A percentile compares a stretch with the other conserved stretches of the same genome.
Evolutionary conservation across 352 stramenopile species (phyloP).

Genomic region (Peronospora destructor): DNA sequence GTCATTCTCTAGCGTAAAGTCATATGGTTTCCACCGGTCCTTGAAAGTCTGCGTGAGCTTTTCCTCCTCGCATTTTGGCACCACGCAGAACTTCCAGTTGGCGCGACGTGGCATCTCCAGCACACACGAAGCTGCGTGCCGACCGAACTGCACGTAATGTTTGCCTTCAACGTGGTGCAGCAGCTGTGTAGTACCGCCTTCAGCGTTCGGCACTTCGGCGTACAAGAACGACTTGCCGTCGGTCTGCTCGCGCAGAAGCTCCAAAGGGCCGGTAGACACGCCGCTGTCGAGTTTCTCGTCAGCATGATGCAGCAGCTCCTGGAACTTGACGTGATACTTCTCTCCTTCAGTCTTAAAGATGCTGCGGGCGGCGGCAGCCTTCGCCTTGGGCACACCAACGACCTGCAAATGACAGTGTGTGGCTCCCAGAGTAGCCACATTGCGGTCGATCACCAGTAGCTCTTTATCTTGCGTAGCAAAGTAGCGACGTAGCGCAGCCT

Average conservation of each 20-base stretch:
- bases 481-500: slow-evolving; percentile 45
- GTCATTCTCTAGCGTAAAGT: slow-evolving; percentile 55
- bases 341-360: slow-evolving; percentile 62
- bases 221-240: slow-evolving; percentile 58
- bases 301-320: slow-evolving; percentile 27
- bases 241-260: slow-evolving; percentile 35
- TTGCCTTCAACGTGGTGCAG: slow-evolving; percentile 65
- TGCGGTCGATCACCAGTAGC: slow-evolving; percentile 72
- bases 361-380: slow-evolving; percentile 29
- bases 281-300: slow-evolving; percentile 10
- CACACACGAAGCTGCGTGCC: slow-evolving; percentile 51
- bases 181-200: slow-evolving; percentile 34
- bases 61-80: slow-evolving; percentile 64
- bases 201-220: slow-evolving; percentile 45
- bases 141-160: slow-evolving; percentile 82
- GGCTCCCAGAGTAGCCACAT: slow-evolving; percentile 60
- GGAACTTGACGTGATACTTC: slow-evolving; percentile 68
- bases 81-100: slow-evolving; percentile 83
- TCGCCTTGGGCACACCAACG: slow-evolving; percentile 48
- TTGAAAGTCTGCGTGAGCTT: slow-evolving; percentile 63
- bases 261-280: slow-evolving; percentile 19
- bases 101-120: slow-evolving; percentile 55
- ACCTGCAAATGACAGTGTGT: slow-evolving; percentile 76
- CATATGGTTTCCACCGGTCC: slow-evolving; percentile 52
- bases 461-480: slow-evolving; percentile 64